Evolutionary conservation across 2,329 filamentous ascomycete species (phyloP).

Genomic region (Pseudogymnoascus sp.): DNA sequence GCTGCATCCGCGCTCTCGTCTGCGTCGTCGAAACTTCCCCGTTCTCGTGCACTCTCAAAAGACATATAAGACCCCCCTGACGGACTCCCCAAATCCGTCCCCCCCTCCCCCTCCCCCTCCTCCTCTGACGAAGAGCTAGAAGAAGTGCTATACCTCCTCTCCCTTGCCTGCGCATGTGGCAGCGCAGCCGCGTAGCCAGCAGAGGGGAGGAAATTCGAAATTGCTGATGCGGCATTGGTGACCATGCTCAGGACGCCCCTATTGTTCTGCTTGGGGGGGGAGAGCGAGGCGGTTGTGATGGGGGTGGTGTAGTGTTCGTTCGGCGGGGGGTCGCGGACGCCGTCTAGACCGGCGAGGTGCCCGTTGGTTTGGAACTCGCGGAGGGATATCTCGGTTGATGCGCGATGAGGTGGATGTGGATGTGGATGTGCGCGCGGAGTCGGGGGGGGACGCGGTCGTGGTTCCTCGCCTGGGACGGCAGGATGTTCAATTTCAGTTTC

Average conservation of each 20-base stretch:
- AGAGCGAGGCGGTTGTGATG: background rate
- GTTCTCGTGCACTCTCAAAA: background rate
- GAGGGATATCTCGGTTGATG: slow-evolving; percentile 13
- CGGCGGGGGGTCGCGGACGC: background rate
- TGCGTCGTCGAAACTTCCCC: background rate
- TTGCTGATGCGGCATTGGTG: slow-evolving; percentile 8
- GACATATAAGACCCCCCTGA: background rate
- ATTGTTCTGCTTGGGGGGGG: background rate
- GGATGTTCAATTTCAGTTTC: too few species aligned
- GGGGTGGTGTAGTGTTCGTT: background rate
- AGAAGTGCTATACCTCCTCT: background rate
- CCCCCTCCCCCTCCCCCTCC: background rate
- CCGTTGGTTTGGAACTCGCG: slow-evolving; percentile 30
- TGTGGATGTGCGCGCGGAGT: slow-evolving; percentile 24
- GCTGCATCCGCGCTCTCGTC: slow-evolving; percentile 17
- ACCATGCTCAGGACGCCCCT: slow-evolving; percentile 13
- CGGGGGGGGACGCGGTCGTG: background rate
- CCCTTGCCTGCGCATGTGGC: slow-evolving; percentile 44
- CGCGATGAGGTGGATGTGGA: slow-evolving; percentile 27
- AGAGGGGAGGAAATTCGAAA: slow-evolving; percentile 31
- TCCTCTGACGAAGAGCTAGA: background rate
- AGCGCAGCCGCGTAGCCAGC: slow-evolving; percentile 50
- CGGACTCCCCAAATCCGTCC: background rate
- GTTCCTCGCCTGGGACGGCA: background rate
- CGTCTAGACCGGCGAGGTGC: slow-evolving; percentile 23